Percentiles rank a stretch among this genome's conserved stretches.
Conservation (phyloP, 148 eudicot genomes). For the Limonium bicolor region DNA sequence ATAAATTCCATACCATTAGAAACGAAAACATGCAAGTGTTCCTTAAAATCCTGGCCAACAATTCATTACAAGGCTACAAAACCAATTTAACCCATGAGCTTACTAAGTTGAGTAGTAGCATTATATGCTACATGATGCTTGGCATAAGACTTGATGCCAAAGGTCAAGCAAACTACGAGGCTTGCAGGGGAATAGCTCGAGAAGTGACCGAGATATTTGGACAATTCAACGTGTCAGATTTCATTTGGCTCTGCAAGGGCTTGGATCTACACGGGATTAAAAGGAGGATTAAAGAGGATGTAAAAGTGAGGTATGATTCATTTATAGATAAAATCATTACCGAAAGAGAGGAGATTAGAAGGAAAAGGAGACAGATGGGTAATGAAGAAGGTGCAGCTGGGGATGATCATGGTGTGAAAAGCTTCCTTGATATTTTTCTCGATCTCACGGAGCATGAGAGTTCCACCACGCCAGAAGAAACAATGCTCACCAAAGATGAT, state of each 20-base stretch:
- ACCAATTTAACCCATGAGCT: slow-evolving; percentile 12
- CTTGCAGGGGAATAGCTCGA: neutral
- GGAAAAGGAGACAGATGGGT: neutral
- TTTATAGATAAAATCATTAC: neutral
- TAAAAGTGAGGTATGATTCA: neutral
- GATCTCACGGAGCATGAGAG: slow-evolving; percentile 1
- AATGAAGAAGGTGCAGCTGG: neutral
- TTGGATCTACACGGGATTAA: neutral
- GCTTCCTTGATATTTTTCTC: neutral
- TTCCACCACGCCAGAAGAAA: too few relatives aligned
- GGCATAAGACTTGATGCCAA: slow-evolving; percentile 3
- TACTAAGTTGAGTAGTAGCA: slow-evolving; percentile 6
- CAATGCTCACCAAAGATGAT: neutral
- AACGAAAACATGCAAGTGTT: neutral
- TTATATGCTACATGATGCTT: slow-evolving; percentile 13
- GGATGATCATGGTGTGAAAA: neutral
- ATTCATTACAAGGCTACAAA: neutral
- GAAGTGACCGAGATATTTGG: neutral
- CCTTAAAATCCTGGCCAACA: neutral
- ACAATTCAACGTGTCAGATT: neutral
- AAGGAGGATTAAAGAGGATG: slow-evolving; percentile 3
- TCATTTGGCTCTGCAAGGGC: neutral
- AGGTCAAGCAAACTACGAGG: slow-evolving; percentile 7
- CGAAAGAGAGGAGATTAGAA: neutral
- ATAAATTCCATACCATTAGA: slow-evolving; percentile 5